Base-by-base conservation (phyloP, 2,329 filamentous ascomycete species). In the Coniella vitis region DNA sequence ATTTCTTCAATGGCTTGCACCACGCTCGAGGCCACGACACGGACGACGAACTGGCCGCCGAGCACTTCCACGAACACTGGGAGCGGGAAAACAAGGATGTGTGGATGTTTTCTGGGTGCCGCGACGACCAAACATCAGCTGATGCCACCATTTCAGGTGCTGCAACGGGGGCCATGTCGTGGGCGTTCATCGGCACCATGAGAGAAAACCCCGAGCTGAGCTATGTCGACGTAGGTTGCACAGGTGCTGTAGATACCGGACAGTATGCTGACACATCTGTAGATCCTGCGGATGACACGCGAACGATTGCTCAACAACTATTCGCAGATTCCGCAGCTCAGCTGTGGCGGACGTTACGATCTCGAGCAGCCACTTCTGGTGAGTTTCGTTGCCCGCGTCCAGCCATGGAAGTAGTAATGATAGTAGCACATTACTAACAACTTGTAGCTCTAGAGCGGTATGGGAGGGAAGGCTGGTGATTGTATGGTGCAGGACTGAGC, bases 1-100 rank as follows among this genome's bases (percentile, higher is more conserved):
- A 64, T 41, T 80, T 81, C 59, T 79, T 79, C 63, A 68, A 71
- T 49, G 68, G 73, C 3, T 58, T 79, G 37, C 68, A 68, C 40
- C 72, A 77, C 56, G 65, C 68, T 54, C 63, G 64, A 4, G 61
- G 68, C 31, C 63, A 72, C 45, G 64, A 74, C 40, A 59, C 59
- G 7, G 63, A 68, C 49, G 62, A 68, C 16, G 67, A 29, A 29
- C 63, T 75, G 14, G 67, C 62, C 1, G 56, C 65, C 12, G 68
- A 76, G 41, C 70, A 70, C 53, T 66, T 61, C 34, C 65, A 70
- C 13, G 69, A 74, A 47, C 55, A 65, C 49, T 68, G 64, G 64
- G 61, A 62, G 48, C 55, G 55, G 4, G 65, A 69, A 50, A 61
- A 61, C 4, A 68, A 69, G 49, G 65, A 68, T 48, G 65, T 69